Conservation (phyloP, 345 rosid species). For the Eucalyptus pauciflora region DNA sequence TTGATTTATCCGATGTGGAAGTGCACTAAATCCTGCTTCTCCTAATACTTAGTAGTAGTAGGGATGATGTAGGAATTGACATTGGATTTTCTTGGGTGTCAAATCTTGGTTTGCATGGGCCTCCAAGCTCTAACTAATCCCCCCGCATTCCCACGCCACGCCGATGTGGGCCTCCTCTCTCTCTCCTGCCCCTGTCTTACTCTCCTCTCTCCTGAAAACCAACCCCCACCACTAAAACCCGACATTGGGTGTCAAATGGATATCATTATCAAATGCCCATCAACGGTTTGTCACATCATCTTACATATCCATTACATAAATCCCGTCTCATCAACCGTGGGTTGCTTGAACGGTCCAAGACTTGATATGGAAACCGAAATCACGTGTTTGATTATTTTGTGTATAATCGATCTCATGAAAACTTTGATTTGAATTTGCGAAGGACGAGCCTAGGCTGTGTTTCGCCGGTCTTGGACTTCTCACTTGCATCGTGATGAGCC, state of each 20-base stretch:
- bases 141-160: constrained; percentile 12
- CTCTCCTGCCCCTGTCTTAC: neutral
- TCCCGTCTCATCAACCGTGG: neutral
- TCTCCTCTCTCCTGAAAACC: neutral
- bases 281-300: neutral
- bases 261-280: neutral
- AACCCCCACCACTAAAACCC: constrained; percentile 1
- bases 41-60: neutral
- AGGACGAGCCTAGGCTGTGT: neutral
- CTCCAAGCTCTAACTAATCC: constrained; percentile 19
- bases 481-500: neutral
- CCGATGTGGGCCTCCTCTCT: constrained; percentile 2
- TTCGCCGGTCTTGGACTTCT: neutral
- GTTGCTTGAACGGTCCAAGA: neutral
- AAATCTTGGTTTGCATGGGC: constrained; percentile 19
- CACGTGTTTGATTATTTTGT: neutral
- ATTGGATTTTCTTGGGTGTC: constrained; percentile 14
- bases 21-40: constrained; percentile 6
- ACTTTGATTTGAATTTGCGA: neutral
- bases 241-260: neutral
- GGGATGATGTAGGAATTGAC: constrained; percentile 28
- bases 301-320: neutral
- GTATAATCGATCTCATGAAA: neutral
- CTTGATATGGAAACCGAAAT: neutral
- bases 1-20: constrained; percentile 9